Percentiles rank a stretch among this genome's conserved stretches.
These are phyloP conservation scores for Aspergillus clavatus DNA, from an alignment of 2,329 filamentous ascomycete species.

Conservation along the genomic window DNA sequence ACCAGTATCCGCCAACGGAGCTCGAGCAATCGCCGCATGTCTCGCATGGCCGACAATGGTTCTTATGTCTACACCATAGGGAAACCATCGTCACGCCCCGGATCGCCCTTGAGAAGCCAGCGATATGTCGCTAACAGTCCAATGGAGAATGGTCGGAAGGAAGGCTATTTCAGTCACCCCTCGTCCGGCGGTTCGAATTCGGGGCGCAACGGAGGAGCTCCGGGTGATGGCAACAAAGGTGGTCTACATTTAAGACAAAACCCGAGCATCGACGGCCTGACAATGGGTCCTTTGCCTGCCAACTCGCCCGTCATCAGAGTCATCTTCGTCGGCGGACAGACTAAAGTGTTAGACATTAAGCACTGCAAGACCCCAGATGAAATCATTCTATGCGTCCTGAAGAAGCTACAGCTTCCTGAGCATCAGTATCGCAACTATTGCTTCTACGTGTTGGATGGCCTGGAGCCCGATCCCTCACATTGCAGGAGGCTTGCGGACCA, in stretches of 20 bases:
- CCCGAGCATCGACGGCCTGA: conserved; percentile 77
- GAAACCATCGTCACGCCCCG: conserved; percentile 62
- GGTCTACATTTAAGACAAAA: conserved; percentile 72
- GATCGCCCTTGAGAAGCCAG: conserved; percentile 62
- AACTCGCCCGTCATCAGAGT: conserved; percentile 88
- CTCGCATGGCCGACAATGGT: conserved; percentile 38
- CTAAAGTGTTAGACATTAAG: conserved; percentile 89
- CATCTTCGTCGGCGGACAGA: conserved; percentile 85
- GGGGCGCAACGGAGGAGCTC: conserved; percentile 55
- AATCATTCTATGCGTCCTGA: conserved; percentile 81
- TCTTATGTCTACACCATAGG: conserved; percentile 41
- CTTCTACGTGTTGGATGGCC: conserved; percentile 86
- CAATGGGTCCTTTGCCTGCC: conserved; percentile 78
- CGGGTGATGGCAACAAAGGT: conserved; percentile 60
- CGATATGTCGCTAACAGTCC: conserved; percentile 59
- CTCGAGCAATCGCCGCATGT: conserved; percentile 59
- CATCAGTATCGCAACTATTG: conserved; percentile 93
- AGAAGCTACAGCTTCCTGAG: conserved; percentile 82
- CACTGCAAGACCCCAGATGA: conserved; percentile 89
- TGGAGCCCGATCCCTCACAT: conserved; percentile 74
- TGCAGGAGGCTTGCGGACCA: conserved; percentile 79
- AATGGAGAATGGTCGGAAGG: conserved; percentile 49
- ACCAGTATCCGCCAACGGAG: conserved; percentile 52
- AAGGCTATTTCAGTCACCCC: conserved; percentile 53
- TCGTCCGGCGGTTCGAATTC: conserved; percentile 51